Conservation (phyloP, 345 rosid species). For the Fremontodendron californicum region DNA sequence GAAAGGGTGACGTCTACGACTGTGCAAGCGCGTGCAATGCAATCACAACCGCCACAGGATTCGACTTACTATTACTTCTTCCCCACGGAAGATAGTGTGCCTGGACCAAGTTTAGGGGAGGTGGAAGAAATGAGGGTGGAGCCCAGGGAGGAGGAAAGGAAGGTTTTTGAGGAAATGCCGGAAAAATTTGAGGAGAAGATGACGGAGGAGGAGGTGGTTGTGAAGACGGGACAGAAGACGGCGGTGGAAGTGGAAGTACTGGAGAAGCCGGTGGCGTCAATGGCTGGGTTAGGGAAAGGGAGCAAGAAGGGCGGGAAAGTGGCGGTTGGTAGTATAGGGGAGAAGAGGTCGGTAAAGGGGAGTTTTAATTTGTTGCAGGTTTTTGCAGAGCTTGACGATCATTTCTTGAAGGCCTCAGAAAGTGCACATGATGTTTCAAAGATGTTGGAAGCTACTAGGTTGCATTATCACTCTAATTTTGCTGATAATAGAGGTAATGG, state of each 20-base stretch:
- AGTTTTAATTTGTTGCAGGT: conserved; percentile 40
- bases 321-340: conserved; percentile 24
- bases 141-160: conserved; percentile 27
- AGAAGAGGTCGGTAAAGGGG: conserved; percentile 31
- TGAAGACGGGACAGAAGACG: background rate
- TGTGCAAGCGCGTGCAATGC: conserved; percentile 18
- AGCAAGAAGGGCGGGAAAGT: conserved; percentile 39
- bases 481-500: conserved; percentile 80
- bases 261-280: conserved; percentile 12
- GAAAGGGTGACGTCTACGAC: conserved; percentile 20
- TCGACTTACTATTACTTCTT: conserved; percentile 42
- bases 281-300: conserved; percentile 26
- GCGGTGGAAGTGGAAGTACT: conserved; percentile 3
- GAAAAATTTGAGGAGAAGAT: background rate
- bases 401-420: conserved; percentile 78
- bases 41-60: conserved; percentile 24
- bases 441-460: conserved; percentile 87
- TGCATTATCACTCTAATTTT: conserved; percentile 95
- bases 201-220: background rate
- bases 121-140: conserved; percentile 35
- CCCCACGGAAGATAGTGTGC: conserved; percentile 39
- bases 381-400: conserved; percentile 72
- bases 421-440: conserved; percentile 88
- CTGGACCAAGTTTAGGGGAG: conserved; percentile 63
- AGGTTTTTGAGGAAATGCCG: conserved; percentile 30